phyloP scores from a whole-genome alignment of 2,329 filamentous ascomycete species.

The Sclerotinia subarctica region DNA sequence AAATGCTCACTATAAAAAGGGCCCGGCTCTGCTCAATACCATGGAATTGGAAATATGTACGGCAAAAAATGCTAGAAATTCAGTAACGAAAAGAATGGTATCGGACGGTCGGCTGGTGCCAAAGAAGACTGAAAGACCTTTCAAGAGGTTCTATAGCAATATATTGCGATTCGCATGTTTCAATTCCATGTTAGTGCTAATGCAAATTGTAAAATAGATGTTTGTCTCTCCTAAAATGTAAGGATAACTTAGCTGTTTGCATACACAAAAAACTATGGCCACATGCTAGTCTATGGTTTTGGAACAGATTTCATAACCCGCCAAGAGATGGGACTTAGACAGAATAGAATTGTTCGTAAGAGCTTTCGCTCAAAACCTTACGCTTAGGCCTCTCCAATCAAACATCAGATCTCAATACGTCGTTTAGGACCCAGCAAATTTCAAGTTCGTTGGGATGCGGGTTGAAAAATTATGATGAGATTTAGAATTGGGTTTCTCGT shows the following conservation, averaged over 20 bases:
- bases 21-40: neutral
- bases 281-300: neutral
- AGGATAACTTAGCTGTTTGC: neutral
- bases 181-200: neutral
- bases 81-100: neutral
- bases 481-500: neutral
- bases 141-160: neutral
- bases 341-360: neutral
- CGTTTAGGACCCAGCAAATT: neutral
- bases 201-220: neutral
- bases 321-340: neutral
- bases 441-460: neutral
- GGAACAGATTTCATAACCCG: neutral
- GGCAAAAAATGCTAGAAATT: neutral
- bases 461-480: neutral
- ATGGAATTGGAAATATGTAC: neutral
- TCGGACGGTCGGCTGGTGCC: neutral
- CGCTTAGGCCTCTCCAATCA: neutral
- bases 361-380: neutral
- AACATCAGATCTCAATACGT: neutral
- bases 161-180: constrained; percentile 5
- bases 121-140: neutral
- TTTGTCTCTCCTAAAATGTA: neutral
- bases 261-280: neutral
- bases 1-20: neutral